phyloP scores from a whole-genome alignment of 495 filamentous ascomycete species.

The Bathelium albidoporum region DNA sequence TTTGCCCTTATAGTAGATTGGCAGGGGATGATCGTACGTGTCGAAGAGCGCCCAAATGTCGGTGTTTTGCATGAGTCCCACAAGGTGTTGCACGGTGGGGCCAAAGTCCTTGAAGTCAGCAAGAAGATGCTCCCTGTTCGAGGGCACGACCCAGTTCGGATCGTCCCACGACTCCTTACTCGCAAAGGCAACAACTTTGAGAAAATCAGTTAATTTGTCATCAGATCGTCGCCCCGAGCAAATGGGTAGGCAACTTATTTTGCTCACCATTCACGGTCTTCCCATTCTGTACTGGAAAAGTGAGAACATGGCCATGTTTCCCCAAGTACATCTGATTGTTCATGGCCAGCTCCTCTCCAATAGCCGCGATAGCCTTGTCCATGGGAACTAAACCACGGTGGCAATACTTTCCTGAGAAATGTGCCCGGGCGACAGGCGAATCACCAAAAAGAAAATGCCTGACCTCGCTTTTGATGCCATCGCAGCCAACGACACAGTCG shows the following conservation, averaged over 20 bases:
- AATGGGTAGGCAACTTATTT: background rate
- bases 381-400: constrained; percentile 8
- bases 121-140: constrained; percentile 14
- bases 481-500: background rate
- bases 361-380: background rate
- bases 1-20: constrained; percentile 10
- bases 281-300: background rate
- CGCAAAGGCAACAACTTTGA: background rate
- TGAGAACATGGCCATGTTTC: background rate
- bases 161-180: background rate
- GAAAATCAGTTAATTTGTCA: background rate
- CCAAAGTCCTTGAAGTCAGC: constrained; percentile 11
- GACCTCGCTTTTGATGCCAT: constrained; percentile 7
- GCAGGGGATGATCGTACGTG: constrained; percentile 8
- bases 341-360: constrained; percentile 4
- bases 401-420: background rate
- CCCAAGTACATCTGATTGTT: background rate
- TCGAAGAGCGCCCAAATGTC: constrained; percentile 19
- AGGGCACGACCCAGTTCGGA: background rate
- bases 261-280: constrained; percentile 10
- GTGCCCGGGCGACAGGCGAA: background rate
- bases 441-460: constrained; percentile 6
- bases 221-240: background rate
- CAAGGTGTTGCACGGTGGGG: constrained; percentile 1
- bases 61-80: constrained; percentile 4